Evolutionary conservation across 2,329 filamentous ascomycete genomes (phyloP).

Genomic region (Pleurostoma richardsiae): DNA sequence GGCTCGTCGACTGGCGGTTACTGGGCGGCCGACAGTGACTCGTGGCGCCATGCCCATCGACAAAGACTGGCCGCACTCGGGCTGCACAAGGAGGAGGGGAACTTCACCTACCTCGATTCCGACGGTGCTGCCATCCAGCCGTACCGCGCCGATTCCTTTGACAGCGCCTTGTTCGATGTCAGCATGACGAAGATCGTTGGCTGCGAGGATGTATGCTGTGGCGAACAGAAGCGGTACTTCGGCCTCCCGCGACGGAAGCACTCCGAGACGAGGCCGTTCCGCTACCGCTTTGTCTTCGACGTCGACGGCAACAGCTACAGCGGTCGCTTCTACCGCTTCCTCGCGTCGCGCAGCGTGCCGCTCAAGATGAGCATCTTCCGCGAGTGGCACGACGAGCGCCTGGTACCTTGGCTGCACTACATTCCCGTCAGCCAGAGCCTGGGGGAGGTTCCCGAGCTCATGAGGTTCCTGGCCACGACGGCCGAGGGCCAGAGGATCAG

Average conservation of each 20-base stretch:
- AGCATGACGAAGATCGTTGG: conserved; percentile 1
- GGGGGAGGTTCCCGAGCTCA: conserved; percentile 46
- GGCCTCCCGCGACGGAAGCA: neutral
- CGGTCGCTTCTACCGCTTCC: conserved; percentile 45
- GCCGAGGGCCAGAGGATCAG: conserved; percentile 42
- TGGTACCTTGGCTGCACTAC: conserved; percentile 53
- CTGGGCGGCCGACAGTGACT: conserved; percentile 1
- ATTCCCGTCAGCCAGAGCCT: conserved; percentile 44
- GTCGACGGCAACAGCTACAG: conserved; percentile 52
- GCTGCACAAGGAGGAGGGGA: neutral
- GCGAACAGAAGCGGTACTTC: conserved; percentile 12
- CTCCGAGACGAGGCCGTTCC: conserved; percentile 17
- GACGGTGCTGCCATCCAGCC: neutral
- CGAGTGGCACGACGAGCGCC: conserved; percentile 55
- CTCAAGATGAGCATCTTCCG: conserved; percentile 47
- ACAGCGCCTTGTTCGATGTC: conserved; percentile 9
- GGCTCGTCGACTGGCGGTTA: conserved; percentile 8
- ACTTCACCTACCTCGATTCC: conserved; percentile 1
- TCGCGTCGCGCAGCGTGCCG: conserved; percentile 39
- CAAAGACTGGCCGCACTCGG: conserved; percentile 6
- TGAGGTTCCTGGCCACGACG: conserved; percentile 38
- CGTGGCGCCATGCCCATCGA: conserved; percentile 5
- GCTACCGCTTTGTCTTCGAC: conserved; percentile 40
- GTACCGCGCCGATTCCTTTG: neutral
- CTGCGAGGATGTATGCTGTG: conserved; percentile 6